These are phyloP conservation scores for Penicillium sp. DNA, from an alignment of 2,329 filamentous ascomycete genomes.

Conservation along the genomic window DNA sequence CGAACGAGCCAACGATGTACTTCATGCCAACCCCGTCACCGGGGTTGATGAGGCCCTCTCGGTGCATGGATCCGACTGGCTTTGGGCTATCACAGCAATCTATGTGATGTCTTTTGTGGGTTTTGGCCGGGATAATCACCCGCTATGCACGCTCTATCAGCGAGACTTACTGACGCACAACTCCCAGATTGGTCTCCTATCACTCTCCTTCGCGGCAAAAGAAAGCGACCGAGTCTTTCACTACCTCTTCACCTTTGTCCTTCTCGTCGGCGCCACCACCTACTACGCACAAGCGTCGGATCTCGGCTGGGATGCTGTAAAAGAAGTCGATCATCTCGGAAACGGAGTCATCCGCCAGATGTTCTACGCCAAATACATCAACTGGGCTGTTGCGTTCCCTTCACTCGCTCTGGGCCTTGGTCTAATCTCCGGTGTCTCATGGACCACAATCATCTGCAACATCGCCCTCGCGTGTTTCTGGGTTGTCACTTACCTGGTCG, in stretches of 20 bases:
- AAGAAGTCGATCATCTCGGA: slow-evolving; percentile 36
- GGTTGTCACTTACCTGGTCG: slow-evolving; percentile 51
- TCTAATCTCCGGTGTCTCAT: slow-evolving; percentile 53
- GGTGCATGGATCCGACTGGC: slow-evolving; percentile 53
- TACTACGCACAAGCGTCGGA: slow-evolving; percentile 56
- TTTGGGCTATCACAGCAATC: slow-evolving; percentile 55
- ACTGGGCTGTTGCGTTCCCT: slow-evolving; percentile 55
- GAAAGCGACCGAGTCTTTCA: slow-evolving; percentile 56
- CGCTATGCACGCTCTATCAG: no score
- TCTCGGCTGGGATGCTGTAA: slow-evolving; percentile 48
- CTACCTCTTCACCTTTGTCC: slow-evolving; percentile 53
- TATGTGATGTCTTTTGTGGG: slow-evolving; percentile 50
- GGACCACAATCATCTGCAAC: slow-evolving; percentile 56
- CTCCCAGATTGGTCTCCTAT: slow-evolving; percentile 47
- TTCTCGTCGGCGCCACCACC: slow-evolving; percentile 50
- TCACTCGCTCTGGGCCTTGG: slow-evolving; percentile 48
- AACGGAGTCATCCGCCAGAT: slow-evolving; percentile 44
- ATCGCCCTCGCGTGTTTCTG: slow-evolving; percentile 53
- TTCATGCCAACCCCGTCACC: slow-evolving; percentile 48
- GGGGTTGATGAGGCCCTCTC: slow-evolving; percentile 42
- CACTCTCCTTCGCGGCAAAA: slow-evolving; percentile 44
- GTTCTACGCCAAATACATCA: slow-evolving; percentile 57
- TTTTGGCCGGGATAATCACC: no score
- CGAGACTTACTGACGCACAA: no score
- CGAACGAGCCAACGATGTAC: slow-evolving; percentile 46